These are phyloP conservation scores for Penicillium brevicompactum DNA, from an alignment of 2,329 filamentous ascomycete species.

Conservation along the genomic window DNA sequence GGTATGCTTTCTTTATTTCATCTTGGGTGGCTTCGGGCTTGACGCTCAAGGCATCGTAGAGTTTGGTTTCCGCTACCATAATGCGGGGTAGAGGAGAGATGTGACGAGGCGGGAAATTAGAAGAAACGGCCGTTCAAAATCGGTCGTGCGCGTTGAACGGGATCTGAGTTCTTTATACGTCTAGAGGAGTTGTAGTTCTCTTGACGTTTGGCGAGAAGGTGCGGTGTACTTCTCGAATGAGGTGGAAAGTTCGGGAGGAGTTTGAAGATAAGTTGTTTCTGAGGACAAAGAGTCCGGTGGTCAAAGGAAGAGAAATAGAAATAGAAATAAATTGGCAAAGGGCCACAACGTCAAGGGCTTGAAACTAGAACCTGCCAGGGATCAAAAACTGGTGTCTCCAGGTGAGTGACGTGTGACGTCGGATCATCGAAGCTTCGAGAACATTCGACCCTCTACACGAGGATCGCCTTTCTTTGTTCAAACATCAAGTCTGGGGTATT, in stretches of 20 bases:
- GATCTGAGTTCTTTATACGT: neutral
- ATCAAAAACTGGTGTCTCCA: constrained; percentile 13
- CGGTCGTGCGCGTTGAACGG: neutral
- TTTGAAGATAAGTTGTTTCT: neutral
- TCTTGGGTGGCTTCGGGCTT: constrained; percentile 81
- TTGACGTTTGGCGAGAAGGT: neutral
- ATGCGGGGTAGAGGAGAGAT: constrained; percentile 13
- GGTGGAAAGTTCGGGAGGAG: constrained; percentile 35
- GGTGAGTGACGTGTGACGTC: constrained; percentile 39
- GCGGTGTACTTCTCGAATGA: constrained; percentile 32
- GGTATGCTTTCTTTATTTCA: constrained; percentile 89
- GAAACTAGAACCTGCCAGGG: constrained; percentile 10
- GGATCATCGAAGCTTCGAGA: constrained; percentile 40
- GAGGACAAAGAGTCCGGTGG: neutral
- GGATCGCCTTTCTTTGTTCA: neutral
- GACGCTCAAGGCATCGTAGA: constrained; percentile 84
- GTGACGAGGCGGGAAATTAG: neutral
- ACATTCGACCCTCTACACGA: constrained; percentile 28
- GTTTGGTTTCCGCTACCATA: constrained; percentile 94
- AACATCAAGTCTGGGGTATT: neutral
- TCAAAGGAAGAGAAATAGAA: neutral
- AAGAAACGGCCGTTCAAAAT: neutral
- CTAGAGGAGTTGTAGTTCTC: neutral
- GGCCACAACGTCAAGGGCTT: neutral
- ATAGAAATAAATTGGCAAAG: constrained; percentile 1